Evolutionary conservation across 805 yeast genomes (phyloP).

Genomic region (Ogataea trehaloabstinens): DNA sequence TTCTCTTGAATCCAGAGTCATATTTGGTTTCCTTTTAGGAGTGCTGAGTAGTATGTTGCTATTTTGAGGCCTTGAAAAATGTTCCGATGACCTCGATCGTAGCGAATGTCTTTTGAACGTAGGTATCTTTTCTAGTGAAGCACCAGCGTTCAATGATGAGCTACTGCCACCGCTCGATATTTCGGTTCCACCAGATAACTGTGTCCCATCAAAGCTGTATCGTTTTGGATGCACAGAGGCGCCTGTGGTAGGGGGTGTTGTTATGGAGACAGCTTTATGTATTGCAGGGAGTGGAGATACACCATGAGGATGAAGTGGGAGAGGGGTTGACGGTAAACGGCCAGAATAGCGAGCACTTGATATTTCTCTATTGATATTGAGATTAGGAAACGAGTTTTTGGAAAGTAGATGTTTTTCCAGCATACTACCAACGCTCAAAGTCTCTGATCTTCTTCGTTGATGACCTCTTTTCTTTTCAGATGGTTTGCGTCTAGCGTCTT

Average conservation of each 20-base stretch:
- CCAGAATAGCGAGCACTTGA: conserved; percentile 3
- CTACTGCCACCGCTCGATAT: not conserved
- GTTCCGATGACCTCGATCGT: not conserved
- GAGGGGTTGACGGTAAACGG: not conserved
- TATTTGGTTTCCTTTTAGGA: too few species aligned
- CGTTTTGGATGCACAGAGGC: not conserved
- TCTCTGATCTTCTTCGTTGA: conserved; percentile 19
- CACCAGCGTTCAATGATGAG: not conserved
- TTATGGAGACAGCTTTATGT: not conserved
- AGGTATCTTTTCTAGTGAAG: not conserved
- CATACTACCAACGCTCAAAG: conserved; percentile 9
- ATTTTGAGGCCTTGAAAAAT: conserved; percentile 1
- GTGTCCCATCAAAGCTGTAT: conserved; percentile 2
- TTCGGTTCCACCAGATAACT: not conserved
- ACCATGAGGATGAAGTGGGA: conserved; percentile 1
- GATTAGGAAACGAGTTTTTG: conserved; percentile 6
- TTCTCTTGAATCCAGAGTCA: too few species aligned
- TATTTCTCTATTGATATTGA: conserved; percentile 6
- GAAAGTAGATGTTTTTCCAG: conserved; percentile 8
- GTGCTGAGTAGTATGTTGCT: not conserved
- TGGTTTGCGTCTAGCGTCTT: not conserved
- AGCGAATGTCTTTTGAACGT: not conserved
- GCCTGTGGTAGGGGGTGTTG: not conserved
- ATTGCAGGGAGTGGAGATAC: not conserved
- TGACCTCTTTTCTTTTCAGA: conserved; percentile 8